Conservation (phyloP, 2,329 filamentous ascomycete species). For the Pseudogymnoascus sp. region DNA sequence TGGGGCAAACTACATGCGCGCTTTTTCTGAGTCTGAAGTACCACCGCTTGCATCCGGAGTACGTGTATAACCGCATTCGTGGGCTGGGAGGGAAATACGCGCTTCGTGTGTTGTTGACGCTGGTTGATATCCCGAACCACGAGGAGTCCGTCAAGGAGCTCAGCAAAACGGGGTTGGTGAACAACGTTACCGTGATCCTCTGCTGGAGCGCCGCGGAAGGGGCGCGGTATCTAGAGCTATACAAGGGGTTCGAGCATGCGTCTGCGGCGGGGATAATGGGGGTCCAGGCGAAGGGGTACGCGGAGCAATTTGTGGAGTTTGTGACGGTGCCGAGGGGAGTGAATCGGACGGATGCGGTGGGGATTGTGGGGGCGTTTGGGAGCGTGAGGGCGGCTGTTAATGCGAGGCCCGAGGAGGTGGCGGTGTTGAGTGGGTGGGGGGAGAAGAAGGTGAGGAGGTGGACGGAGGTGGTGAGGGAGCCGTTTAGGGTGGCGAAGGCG, state of each 20-base stretch:
- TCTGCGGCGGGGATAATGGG: conserved; percentile 72
- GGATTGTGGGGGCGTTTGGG: conserved; percentile 84
- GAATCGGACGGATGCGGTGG: conserved; percentile 90
- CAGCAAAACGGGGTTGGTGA: conserved; percentile 84
- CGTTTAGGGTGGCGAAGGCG: conserved; percentile 68
- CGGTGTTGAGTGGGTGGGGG: conserved; percentile 83
- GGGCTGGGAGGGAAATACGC: conserved; percentile 77
- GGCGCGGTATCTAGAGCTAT: conserved; percentile 85
- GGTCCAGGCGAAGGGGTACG: conserved; percentile 73
- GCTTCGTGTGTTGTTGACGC: conserved; percentile 74
- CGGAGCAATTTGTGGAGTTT: conserved; percentile 83
- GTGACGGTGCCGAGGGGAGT: conserved; percentile 81
- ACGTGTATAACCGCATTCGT: conserved; percentile 89
- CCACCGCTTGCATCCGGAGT: conserved; percentile 92
- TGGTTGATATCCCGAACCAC: conserved; percentile 94
- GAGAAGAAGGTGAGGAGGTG: conserved; percentile 89
- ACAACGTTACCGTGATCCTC: conserved; percentile 83
- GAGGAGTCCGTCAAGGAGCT: conserved; percentile 84
- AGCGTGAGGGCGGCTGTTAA: conserved; percentile 81
- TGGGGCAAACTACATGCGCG: conserved; percentile 80
- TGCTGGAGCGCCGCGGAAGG: conserved; percentile 94
- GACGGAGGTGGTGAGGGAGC: conserved; percentile 73
- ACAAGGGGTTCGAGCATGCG: conserved; percentile 89
- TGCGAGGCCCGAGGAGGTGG: conserved; percentile 76
- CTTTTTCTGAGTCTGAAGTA: conserved; percentile 94